phyloP scores from a whole-genome alignment of 345 rosid species.

The Rhodamnia rubescens region DNA sequence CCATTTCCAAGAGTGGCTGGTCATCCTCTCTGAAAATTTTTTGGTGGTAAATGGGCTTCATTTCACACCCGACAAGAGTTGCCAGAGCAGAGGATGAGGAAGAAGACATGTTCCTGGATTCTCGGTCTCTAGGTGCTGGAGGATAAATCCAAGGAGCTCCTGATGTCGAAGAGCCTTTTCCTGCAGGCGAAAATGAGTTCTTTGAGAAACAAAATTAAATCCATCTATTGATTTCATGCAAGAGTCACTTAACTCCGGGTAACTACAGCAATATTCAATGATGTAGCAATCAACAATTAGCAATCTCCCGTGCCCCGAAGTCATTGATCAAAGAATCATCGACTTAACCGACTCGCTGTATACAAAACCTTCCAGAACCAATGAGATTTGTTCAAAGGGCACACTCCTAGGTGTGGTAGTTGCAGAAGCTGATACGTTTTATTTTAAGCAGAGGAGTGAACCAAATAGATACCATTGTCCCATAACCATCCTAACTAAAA shows the following conservation, averaged over 20 bases:
- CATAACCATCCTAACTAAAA: not conserved
- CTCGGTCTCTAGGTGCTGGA: not conserved
- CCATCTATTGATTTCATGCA: not conserved
- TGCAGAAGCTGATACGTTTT: not conserved
- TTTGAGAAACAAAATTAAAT: not conserved
- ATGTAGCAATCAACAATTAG: not conserved
- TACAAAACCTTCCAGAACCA: not conserved
- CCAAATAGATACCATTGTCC: not conserved
- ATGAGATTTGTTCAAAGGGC: not conserved
- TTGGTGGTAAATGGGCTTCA: not conserved
- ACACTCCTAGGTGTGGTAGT: not conserved
- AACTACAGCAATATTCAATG: not conserved
- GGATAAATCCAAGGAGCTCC: not conserved
- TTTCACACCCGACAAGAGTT: not conserved
- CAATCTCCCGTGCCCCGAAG: not conserved
- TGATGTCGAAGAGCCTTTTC: not conserved
- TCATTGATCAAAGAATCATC: not conserved
- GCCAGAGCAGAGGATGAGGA: not conserved
- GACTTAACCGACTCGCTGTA: not conserved
- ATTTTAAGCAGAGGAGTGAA: not conserved
- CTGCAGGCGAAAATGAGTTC: not conserved
- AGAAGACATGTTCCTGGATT: not conserved
- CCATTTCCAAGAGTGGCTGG: not conserved
- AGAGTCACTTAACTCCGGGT: not conserved
- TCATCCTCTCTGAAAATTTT: not conserved